Evolutionary conservation across 2,329 filamentous ascomycete species (phyloP).

Genomic region (Mycogone perniciosa): DNA sequence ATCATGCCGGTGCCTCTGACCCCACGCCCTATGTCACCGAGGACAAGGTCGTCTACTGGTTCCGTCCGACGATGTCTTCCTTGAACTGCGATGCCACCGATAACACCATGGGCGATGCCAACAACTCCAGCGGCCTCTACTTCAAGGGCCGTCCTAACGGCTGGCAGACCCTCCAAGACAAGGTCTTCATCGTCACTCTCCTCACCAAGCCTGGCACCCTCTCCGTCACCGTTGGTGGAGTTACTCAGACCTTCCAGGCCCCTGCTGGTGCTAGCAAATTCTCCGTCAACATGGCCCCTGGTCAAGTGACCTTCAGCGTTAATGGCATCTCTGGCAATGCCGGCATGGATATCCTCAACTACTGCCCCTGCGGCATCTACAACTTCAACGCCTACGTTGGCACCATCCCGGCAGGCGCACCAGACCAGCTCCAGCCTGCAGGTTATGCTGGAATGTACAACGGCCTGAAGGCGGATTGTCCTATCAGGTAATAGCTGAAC

Average conservation of each 20-base stretch:
- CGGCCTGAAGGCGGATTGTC: conserved; percentile 20
- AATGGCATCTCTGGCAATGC: conserved; percentile 37
- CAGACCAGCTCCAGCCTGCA: conserved; percentile 30
- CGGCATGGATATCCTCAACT: conserved; percentile 37
- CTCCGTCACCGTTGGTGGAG: conserved; percentile 37
- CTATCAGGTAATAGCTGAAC: too few relatives aligned
- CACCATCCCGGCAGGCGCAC: conserved; percentile 34
- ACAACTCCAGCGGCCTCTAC: conserved; percentile 41
- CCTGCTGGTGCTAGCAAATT: conserved; percentile 39
- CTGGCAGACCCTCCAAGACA: conserved; percentile 38
- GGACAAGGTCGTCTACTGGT: conserved; percentile 48
- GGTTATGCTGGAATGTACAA: conserved; percentile 24
- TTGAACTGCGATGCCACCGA: conserved; percentile 44
- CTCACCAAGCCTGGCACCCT: conserved; percentile 37
- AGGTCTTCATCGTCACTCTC: conserved; percentile 43
- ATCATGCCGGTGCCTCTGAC: conserved; percentile 35
- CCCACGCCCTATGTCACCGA: conserved; percentile 33
- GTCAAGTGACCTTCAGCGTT: conserved; percentile 40
- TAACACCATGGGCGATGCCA: conserved; percentile 36
- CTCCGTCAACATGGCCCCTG: conserved; percentile 40
- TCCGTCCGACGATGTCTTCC: conserved; percentile 37
- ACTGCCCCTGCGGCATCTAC: conserved; percentile 44
- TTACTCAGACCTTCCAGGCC: conserved; percentile 35
- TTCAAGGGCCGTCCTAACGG: conserved; percentile 44
- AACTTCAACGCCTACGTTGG: conserved; percentile 51